phyloP scores from a whole-genome alignment of 768 basidiomycete genomes.

The Podaxis carcinomalis region DNA sequence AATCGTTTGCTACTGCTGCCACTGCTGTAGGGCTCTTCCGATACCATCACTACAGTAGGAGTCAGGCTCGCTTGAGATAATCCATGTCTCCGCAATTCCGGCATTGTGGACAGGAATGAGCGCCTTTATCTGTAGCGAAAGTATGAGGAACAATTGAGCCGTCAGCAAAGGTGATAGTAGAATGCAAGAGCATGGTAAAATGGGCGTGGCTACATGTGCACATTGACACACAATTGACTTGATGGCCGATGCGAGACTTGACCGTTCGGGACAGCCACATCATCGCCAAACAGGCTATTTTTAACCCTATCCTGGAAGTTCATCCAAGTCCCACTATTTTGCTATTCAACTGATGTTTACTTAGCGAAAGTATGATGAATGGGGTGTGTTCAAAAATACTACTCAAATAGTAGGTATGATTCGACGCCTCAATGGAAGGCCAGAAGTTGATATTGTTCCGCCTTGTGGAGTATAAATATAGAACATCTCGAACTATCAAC shows the following conservation, averaged over 20 bases:
- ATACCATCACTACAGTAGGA: neutral
- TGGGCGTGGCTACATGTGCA: neutral
- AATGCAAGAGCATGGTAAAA: neutral
- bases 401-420: neutral
- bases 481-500: neutral
- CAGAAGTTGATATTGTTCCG: neutral
- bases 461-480: neutral
- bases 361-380: neutral
- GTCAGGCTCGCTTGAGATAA: neutral
- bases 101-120: neutral
- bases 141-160: neutral
- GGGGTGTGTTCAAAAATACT: neutral
- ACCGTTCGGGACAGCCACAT: neutral
- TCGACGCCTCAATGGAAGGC: neutral
- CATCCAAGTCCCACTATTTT: neutral
- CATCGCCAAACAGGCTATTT: neutral
- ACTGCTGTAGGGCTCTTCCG: neutral
- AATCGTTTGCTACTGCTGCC: conserved; percentile 23
- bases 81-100: neutral
- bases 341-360: neutral
- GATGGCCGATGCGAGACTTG: neutral
- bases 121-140: neutral
- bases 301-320: neutral
- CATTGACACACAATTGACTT: neutral
- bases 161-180: neutral